Percentiles rank a stretch among this genome's conserved stretches.
Evolutionary conservation across 2,329 filamentous ascomycete genomes (phyloP).

Genomic region (Pleoardoris graminearum): DNA sequence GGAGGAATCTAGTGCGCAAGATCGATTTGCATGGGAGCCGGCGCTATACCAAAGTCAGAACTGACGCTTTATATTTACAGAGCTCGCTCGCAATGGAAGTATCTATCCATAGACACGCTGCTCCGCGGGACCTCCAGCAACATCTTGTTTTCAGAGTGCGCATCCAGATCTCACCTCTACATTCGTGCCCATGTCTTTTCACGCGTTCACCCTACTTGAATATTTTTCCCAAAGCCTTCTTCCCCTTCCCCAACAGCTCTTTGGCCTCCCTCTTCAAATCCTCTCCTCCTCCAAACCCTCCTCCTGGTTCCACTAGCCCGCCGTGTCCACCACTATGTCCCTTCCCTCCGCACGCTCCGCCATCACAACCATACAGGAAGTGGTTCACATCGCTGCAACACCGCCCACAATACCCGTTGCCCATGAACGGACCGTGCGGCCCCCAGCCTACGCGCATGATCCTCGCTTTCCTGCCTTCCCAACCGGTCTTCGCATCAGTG

Average conservation of each 20-base stretch:
- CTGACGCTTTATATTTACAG: no score
- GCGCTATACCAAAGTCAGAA: no score
- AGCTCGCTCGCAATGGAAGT: no score
- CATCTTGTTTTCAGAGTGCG: no score
- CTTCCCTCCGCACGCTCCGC: constrained; percentile 29
- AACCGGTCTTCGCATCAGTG: constrained; percentile 51
- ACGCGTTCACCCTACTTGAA: no score
- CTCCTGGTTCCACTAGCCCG: constrained; percentile 17
- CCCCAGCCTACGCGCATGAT: constrained; percentile 49
- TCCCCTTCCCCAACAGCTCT: constrained; percentile 27
- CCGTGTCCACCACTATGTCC: constrained; percentile 27
- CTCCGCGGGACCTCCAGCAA: no score
- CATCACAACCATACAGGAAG: constrained; percentile 36
- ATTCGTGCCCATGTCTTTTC: no score
- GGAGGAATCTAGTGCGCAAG: no score
- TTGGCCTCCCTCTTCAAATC: constrained; percentile 28
- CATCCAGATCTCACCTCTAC: no score
- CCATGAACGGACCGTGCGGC: constrained; percentile 48
- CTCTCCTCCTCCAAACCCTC: constrained; percentile 8
- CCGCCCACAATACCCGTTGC: constrained; percentile 43
- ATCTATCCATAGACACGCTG: no score
- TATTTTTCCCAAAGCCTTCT: constrained; percentile 32
- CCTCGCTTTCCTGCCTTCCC: constrained; percentile 50
- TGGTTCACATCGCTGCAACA: constrained; percentile 39
- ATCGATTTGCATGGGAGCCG: no score